phyloP scores from a whole-genome alignment of 2,329 filamentous ascomycete species.

The Colletotrichum coccodes region DNA sequence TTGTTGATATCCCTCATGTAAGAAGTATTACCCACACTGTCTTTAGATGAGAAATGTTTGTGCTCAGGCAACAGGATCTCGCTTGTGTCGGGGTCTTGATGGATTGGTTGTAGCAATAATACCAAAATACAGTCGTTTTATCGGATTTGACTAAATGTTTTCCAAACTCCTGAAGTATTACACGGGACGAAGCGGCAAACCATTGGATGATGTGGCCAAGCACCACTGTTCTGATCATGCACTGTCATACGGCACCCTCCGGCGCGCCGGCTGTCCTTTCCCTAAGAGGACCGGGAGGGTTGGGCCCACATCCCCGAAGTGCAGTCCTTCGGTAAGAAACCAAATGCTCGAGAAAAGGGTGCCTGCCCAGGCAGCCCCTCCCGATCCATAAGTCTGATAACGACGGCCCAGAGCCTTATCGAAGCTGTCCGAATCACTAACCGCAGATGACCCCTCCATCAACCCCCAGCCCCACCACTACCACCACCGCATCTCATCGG shows the following conservation, averaged over 20 bases:
- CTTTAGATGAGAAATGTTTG: background rate
- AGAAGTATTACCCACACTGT: slow-evolving; percentile 15
- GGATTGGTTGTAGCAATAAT: background rate
- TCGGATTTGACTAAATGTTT: background rate
- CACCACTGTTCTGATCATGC: background rate
- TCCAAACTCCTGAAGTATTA: background rate
- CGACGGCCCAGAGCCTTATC: slow-evolving; percentile 18
- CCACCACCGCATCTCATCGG: slow-evolving; percentile 15
- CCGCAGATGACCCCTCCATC: slow-evolving; percentile 22
- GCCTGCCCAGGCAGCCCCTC: background rate
- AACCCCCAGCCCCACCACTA: slow-evolving; percentile 22
- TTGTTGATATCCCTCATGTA: slow-evolving; percentile 32
- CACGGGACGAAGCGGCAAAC: background rate
- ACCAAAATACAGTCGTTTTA: background rate
- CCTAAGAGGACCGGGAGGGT: background rate
- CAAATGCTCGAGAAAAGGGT: background rate
- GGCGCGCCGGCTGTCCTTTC: background rate
- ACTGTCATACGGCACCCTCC: slow-evolving; percentile 8
- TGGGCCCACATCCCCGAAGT: slow-evolving; percentile 11
- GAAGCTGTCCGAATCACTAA: slow-evolving; percentile 18
- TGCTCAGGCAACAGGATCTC: background rate
- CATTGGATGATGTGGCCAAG: background rate
- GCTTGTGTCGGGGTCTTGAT: background rate
- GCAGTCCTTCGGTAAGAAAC: background rate
- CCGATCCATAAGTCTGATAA: slow-evolving; percentile 4